These are phyloP conservation scores for Elsinoe fawcettii DNA, from an alignment of 2,329 filamentous ascomycete species.

Conservation along the genomic window DNA sequence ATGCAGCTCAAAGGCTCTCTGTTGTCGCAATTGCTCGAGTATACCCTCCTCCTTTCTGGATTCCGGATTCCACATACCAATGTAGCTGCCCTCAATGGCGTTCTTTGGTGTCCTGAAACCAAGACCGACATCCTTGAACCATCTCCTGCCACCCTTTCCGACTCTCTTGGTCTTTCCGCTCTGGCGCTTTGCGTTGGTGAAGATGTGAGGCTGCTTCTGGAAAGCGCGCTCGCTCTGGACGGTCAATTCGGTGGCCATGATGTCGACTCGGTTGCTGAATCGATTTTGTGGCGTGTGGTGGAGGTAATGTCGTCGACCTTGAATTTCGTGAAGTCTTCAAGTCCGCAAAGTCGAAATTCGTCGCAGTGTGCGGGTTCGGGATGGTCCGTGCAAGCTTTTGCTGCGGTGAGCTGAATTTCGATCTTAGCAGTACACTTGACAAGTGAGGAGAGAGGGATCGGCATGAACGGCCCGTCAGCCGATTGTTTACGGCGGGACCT, in stretches of 20 bases:
- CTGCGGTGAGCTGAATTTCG: background rate
- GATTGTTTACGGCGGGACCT: conserved; percentile 11
- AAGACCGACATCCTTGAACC: conserved; percentile 99
- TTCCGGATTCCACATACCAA: conserved; percentile 59
- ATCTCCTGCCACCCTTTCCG: conserved; percentile 90
- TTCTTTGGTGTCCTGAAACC: conserved; percentile 98
- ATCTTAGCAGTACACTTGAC: background rate
- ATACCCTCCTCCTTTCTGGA: background rate
- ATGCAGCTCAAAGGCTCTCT: no score
- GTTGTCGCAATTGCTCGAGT: conserved; percentile 15
- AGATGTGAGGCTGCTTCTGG: conserved; percentile 99
- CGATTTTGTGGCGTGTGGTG: conserved; percentile 13
- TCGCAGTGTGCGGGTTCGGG: conserved; percentile 11
- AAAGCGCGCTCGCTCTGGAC: conserved; percentile 99
- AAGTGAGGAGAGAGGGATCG: background rate
- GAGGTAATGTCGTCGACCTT: conserved; percentile 8
- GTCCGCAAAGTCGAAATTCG: conserved; percentile 16
- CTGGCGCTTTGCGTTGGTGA: conserved; percentile 95
- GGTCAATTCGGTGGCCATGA: conserved; percentile 96
- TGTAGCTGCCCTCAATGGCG: conserved; percentile 98
- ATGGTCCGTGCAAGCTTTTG: background rate
- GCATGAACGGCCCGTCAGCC: background rate
- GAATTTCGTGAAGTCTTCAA: conserved; percentile 3
- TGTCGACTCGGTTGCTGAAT: conserved; percentile 39
- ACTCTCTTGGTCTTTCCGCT: conserved; percentile 69